These are phyloP conservation scores for Backusella psychrophila DNA, from an alignment of 192 early-diverging fungal species.

Conservation along the genomic window DNA sequence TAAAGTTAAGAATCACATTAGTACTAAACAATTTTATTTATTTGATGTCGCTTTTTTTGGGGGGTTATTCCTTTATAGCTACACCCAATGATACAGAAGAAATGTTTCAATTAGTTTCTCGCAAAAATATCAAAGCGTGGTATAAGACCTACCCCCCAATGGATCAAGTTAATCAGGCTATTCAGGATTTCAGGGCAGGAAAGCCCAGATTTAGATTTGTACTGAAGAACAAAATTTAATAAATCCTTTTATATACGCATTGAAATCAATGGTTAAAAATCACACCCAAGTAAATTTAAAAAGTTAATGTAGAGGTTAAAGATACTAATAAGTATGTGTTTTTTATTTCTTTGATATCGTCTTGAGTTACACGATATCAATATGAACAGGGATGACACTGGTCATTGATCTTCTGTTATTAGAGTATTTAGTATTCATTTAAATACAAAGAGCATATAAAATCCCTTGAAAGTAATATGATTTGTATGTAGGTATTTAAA, in stretches of 20 bases:
- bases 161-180: slow-evolving; percentile 58
- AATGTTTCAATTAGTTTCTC: slow-evolving; percentile 56
- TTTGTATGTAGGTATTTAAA: no score
- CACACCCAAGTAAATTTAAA: background rate
- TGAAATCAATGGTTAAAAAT: background rate
- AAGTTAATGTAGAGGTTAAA: background rate
- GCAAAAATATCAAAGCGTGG: slow-evolving; percentile 51
- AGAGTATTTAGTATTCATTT: no score
- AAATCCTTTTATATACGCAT: background rate
- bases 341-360: no score
- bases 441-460: no score
- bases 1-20: background rate
- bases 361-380: no score
- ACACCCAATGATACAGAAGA: slow-evolving; percentile 47
- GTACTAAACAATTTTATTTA: background rate
- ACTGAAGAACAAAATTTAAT: slow-evolving; percentile 44
- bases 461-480: no score
- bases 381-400: no score
- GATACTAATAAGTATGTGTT: no score
- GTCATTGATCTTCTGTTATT: no score
- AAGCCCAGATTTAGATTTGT: slow-evolving; percentile 71
- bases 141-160: slow-evolving; percentile 59
- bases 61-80: slow-evolving; percentile 35
- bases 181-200: slow-evolving; percentile 22
- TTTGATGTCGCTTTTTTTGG: slow-evolving; percentile 17